Base-by-base conservation (phyloP, 805 yeast species). In the Candida ulmi region DNA sequence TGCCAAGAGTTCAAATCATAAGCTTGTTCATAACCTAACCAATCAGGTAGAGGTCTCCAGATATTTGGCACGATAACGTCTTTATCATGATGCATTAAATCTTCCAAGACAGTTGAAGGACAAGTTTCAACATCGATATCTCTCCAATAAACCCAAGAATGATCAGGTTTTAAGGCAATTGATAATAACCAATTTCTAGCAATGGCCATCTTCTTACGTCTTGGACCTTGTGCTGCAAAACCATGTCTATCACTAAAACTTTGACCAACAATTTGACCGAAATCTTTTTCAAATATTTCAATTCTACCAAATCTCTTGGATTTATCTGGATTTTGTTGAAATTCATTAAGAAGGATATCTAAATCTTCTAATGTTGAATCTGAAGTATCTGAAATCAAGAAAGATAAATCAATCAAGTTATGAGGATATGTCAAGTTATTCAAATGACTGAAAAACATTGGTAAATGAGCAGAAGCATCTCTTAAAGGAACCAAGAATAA, bases 71-170 rank as follows among this genome's bases (percentile, higher is more conserved):
- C 97, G 37, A 91, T 87, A 23, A 91, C 93, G 59, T 91, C 98
- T 57, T 76, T 78, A 58, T 83, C 79, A 61, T 88, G 96, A 52
- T 78, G 84, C 97, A 91, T 91, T 52, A 90, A 68, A 62, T 90
- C 97, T 62, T 90, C 96, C 45, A 90, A 62, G 44, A 90, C 78
- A 1, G 96, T 81, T 1, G 80, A 72, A 5, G 96, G 95, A 24
- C 83, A 78, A 0, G 90, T 80, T 59, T 90, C 96, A n/a, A 91
- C 95, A 62, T 91, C 98, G 11, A 93, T 96, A 66, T 91, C 98
- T 62, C 98, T 72, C 98, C 98, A 91, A 61, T 90, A 88, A 8
- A 91, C 96, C 84, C 90, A 88, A 8, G 95, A 80, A 59, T 91
- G 98, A 59, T 91, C 80, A 1, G 98, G 97, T 59, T 80, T 82